Conservation (phyloP, 495 filamentous ascomycete genomes). For the Aspergillus avenaceus region DNA sequence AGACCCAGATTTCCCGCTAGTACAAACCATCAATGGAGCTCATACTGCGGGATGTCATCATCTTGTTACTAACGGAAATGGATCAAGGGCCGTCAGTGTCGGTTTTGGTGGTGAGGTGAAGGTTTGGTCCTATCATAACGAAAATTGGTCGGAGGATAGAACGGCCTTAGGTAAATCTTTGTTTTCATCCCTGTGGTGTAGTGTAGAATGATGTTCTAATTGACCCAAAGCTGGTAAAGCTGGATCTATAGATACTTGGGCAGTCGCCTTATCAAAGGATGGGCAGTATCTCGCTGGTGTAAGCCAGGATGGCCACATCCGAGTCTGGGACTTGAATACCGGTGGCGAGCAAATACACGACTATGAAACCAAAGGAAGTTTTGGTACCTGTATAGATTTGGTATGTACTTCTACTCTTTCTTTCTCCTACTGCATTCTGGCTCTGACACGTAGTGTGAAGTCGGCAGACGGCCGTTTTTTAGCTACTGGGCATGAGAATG, state of each 20-base stretch:
- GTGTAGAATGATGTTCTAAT: too few relatives aligned
- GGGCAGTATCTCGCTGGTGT: conserved; percentile 79
- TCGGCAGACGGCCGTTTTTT: conserved; percentile 76
- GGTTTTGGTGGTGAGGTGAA: conserved; percentile 86
- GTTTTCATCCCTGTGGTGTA: conserved; percentile 12
- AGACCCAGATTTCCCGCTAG: conserved; percentile 65
- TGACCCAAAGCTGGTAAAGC: conserved; percentile 24
- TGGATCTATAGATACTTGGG: conserved; percentile 72
- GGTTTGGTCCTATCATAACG: conserved; percentile 63
- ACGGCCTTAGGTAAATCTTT: conserved; percentile 37
- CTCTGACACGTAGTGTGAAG: conserved; percentile 27
- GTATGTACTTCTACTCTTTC: conserved; percentile 28
- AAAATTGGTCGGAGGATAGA: conserved; percentile 49
- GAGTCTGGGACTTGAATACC: conserved; percentile 73
- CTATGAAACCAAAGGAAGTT: conserved; percentile 87
- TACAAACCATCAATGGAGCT: conserved; percentile 68
- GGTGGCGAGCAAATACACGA: conserved; percentile 60
- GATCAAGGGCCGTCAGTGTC: conserved; percentile 68
- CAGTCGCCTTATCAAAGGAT: conserved; percentile 75
- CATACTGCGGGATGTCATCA: conserved; percentile 91
- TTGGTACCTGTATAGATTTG: conserved; percentile 84
- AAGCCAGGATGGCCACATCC: conserved; percentile 77
- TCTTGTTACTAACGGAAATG: conserved; percentile 63
- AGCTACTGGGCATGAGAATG: conserved; percentile 89
- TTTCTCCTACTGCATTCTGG: conserved; percentile 1